Base-by-base conservation (phyloP, 371 early-diverging fungal genomes). In the Syncephalastrum contaminatum region DNA sequence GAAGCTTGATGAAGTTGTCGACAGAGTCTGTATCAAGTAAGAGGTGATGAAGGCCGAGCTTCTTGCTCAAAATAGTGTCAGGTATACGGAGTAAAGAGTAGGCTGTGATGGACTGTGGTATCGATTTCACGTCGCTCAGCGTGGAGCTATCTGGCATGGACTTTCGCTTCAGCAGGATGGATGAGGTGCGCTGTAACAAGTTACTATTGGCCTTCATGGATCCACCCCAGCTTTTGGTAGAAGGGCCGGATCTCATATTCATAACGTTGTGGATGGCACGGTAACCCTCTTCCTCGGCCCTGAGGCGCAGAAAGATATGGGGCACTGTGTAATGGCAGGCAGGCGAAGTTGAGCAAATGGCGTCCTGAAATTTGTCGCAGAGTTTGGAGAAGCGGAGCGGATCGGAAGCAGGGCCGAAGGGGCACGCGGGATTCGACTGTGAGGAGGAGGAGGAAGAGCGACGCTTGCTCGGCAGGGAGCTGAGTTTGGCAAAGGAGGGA, bases 341-440 rank as follows among this genome's bases (percentile, higher is more conserved):
- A 10, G 88, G 87, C 13, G 88, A 86, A 4, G 82, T 69, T 3
- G 87, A 86, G 1, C 87, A 68, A 10, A 69, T 57, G 2, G 84
- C 70, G 22, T 72, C 63, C 50, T 84, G 74, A 8, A 86, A 80
- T 41, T 20, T 72, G 62, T 51, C 70, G 59, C 58, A 78, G 68
- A 69, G 68, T 70, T 52, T 79, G 49, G 53, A 39, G 45, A 66
- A 64, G 10, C 59, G 67, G 16, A 72, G 67, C 43, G 46, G 69
- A 43, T 72, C 67, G 16, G 53, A 44, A 43, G 16, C 27, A 36
- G 57, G 43, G 10, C 59, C 63, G 43, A 62, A 36, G 21, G 45
- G 6, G 21, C 36, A n/a, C n/a, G n/a, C n/a, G n/a, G n/a, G n/a
- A n/a, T n/a, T n/a, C n/a, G n/a, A n/a, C n/a, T n/a, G n/a, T n/a